phyloP scores from a whole-genome alignment of 352 stramenopile genomes.

The Phytophthora aleatoria region DNA sequence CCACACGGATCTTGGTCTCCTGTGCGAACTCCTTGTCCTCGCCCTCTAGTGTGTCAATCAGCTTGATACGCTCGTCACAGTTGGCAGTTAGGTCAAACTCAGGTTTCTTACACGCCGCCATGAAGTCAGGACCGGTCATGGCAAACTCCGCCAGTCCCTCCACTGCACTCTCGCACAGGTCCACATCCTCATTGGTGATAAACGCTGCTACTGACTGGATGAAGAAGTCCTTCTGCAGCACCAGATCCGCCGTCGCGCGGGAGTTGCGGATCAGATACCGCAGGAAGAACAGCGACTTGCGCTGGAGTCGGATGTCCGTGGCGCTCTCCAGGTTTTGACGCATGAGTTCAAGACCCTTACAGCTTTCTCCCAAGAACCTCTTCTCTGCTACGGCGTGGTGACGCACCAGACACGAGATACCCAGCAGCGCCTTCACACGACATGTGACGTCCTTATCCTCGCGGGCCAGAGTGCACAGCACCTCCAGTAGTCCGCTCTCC shows the following conservation, averaged over 20 bases:
- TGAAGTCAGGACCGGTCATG: conserved; percentile 60
- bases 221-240: conserved; percentile 53
- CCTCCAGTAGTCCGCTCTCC: conserved; percentile 63
- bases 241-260: conserved; percentile 49
- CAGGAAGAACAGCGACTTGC: conserved; percentile 86
- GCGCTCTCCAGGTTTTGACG: conserved; percentile 51
- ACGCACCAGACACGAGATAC: conserved; percentile 84
- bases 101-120: conserved; percentile 56
- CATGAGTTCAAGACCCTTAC: conserved; percentile 64
- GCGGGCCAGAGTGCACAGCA: conserved; percentile 60
- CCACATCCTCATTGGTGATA: conserved; percentile 74
- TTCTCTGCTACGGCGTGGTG: conserved; percentile 65
- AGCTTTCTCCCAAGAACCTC: conserved; percentile 61
- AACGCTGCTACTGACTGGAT: conserved; percentile 50
- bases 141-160: conserved; percentile 79
- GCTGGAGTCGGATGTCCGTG: conserved; percentile 72
- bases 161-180: conserved; percentile 77
- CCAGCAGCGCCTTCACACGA: conserved; percentile 78
- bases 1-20: conserved; percentile 64
- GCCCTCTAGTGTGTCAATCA: conserved; percentile 63
- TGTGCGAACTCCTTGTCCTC: conserved; percentile 76
- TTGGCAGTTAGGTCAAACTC: conserved; percentile 50
- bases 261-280: conserved; percentile 78
- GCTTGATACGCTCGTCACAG: conserved; percentile 56
- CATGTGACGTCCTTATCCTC: conserved; percentile 70